phyloP scores from a whole-genome alignment of 352 stramenopile species.

The Discostella stelligera region DNA sequence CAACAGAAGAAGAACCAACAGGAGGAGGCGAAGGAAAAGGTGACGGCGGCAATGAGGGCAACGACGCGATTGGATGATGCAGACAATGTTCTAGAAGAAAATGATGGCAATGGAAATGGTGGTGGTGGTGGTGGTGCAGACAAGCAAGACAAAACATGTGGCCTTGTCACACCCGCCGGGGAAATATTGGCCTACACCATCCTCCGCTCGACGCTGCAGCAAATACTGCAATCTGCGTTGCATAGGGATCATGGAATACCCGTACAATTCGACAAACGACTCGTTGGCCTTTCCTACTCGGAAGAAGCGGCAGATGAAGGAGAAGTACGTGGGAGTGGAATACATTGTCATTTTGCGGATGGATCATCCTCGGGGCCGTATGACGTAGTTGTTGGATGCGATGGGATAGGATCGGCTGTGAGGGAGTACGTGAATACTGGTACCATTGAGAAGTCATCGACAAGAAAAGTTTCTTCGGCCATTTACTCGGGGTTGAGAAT shows the following conservation, averaged over 20 bases:
- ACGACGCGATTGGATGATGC: too few relatives aligned
- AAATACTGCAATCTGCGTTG: constrained; percentile 47
- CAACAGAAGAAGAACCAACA: constrained; percentile 5
- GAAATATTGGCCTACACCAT: constrained; percentile 59
- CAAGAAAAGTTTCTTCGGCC: constrained; percentile 31
- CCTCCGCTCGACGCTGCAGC: constrained; percentile 66
- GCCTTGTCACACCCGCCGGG: constrained; percentile 50
- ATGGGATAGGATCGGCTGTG: constrained; percentile 77
- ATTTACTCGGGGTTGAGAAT: constrained; percentile 83
- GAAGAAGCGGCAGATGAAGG: neutral
- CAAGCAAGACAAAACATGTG: constrained; percentile 5
- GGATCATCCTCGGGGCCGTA: constrained; percentile 59
- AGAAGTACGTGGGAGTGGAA: constrained; percentile 15
- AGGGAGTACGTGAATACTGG: constrained; percentile 68
- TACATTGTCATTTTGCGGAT: constrained; percentile 61
- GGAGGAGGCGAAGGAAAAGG: too few relatives aligned
- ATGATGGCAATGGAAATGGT: constrained; percentile 17
- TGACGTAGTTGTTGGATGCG: constrained; percentile 84
- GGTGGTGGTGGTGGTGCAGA: constrained; percentile 17
- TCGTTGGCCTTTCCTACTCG: constrained; percentile 43
- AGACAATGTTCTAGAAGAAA: neutral
- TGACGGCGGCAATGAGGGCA: neutral
- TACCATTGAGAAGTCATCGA: constrained; percentile 25
- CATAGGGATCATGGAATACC: constrained; percentile 28
- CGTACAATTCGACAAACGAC: constrained; percentile 58